Evolutionary conservation across 2,329 filamentous ascomycete species (phyloP).

Genomic region (Alternaria consortialis): DNA sequence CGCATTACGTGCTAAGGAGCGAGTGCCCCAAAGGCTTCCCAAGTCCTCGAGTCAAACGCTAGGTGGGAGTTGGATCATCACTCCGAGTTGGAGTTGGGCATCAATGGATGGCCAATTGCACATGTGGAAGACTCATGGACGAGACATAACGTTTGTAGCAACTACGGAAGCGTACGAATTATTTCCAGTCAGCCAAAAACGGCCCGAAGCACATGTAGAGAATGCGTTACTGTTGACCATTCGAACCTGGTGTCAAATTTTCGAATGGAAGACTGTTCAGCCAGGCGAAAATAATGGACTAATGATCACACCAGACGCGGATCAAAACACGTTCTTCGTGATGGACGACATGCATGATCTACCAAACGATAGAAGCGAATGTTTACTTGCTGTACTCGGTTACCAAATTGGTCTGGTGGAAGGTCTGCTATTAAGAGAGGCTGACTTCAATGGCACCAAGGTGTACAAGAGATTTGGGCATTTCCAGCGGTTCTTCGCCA

Average conservation of each 20-base stretch:
- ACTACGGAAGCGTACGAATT: background rate
- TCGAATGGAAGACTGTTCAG: background rate
- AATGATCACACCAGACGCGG: too few species aligned
- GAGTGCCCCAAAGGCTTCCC: background rate
- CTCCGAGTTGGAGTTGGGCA: conserved; percentile 1
- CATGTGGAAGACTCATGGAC: background rate
- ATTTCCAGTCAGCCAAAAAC: background rate
- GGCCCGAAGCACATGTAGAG: background rate
- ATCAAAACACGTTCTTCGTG: too few species aligned
- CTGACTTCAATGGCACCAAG: too few species aligned
- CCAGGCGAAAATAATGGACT: too few species aligned
- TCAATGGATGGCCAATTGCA: background rate
- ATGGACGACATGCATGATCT: background rate
- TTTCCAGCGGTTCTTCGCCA: too few species aligned
- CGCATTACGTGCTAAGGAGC: background rate
- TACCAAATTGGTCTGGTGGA: background rate
- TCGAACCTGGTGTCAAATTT: background rate
- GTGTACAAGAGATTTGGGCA: background rate
- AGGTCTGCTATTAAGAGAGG: background rate
- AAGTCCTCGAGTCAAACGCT: background rate
- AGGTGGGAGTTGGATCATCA: background rate
- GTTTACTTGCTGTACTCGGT: background rate
- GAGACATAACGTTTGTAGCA: background rate
- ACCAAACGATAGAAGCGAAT: background rate
- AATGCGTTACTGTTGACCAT: background rate